Percentiles rank a stretch among this genome's conserved stretches.
Conservation (phyloP, 2,329 filamentous ascomycete genomes). For the Cladobotryum protrusum region DNA sequence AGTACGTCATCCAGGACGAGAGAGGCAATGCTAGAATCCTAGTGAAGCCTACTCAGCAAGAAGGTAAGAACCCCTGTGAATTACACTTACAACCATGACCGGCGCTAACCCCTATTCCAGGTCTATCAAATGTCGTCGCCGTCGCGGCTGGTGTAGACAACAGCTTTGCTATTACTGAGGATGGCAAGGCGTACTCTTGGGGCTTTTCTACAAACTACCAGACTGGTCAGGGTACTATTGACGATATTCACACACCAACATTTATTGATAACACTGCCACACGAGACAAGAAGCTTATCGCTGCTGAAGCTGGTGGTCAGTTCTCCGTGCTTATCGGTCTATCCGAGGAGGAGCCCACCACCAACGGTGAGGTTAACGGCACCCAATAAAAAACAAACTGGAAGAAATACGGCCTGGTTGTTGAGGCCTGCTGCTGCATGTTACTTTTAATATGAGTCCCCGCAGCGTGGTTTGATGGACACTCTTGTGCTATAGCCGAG, state of each 20-base stretch:
- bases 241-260: slow-evolving; percentile 73
- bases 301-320: slow-evolving; percentile 83
- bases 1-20: slow-evolving; percentile 57
- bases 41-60: slow-evolving; percentile 31
- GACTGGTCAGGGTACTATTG: slow-evolving; percentile 69
- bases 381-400: neutral
- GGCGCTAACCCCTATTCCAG: slow-evolving; percentile 18
- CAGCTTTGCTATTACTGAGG: slow-evolving; percentile 62
- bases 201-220: slow-evolving; percentile 77
- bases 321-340: slow-evolving; percentile 59
- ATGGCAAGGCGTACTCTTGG: slow-evolving; percentile 71
- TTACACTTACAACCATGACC: neutral
- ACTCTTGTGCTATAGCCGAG: too few species aligned
- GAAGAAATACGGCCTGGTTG: neutral
- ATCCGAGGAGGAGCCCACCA: slow-evolving; percentile 23
- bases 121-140: slow-evolving; percentile 44
- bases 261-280: slow-evolving; percentile 80
- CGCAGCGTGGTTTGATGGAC: too few species aligned
- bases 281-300: slow-evolving; percentile 65
- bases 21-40: slow-evolving; percentile 60
- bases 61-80: slow-evolving; percentile 35
- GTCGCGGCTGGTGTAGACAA: slow-evolving; percentile 66
- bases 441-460: neutral
- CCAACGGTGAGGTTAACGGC: slow-evolving; percentile 23
- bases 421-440: neutral